A percentile compares a stretch with the other conserved stretches of the same genome.
phyloP scores from a whole-genome alignment of 1,284 basidiomycete genomes.

The Peniophora sp. region DNA sequence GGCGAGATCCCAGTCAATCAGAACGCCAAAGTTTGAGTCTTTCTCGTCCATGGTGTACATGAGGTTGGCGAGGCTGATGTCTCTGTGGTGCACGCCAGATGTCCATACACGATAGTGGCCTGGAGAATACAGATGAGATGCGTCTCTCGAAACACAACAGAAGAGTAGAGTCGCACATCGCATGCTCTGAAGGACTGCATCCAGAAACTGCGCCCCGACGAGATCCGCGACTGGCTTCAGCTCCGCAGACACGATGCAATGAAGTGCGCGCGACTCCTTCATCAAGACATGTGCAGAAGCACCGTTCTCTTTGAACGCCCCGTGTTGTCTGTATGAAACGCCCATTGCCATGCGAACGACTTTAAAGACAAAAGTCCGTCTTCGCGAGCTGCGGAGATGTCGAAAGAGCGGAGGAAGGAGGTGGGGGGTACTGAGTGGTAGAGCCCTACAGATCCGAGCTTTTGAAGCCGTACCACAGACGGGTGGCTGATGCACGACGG shows the following conservation, averaged over 20 bases:
- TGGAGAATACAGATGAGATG: not conserved
- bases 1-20: slow-evolving; percentile 1
- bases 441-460: too few species aligned
- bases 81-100: not conserved
- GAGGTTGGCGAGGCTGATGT: not conserved
- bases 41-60: not conserved
- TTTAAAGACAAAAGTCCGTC: too few species aligned
- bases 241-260: not conserved
- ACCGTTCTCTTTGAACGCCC: too few species aligned
- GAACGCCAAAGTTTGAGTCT: not conserved
- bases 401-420: too few species aligned
- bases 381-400: too few species aligned
- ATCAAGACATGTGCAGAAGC: not conserved
- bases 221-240: not conserved
- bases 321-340: too few species aligned
- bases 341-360: too few species aligned
- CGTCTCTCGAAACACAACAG: too few species aligned
- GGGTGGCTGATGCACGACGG: too few species aligned
- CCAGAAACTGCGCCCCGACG: not conserved
- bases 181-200: not conserved
- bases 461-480: too few species aligned
- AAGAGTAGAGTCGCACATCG: not conserved
- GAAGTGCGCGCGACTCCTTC: not conserved
- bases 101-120: not conserved
- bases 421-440: too few species aligned